phyloP scores from a whole-genome alignment of 768 basidiomycete species.

The Kwoniella heveanensis region DNA sequence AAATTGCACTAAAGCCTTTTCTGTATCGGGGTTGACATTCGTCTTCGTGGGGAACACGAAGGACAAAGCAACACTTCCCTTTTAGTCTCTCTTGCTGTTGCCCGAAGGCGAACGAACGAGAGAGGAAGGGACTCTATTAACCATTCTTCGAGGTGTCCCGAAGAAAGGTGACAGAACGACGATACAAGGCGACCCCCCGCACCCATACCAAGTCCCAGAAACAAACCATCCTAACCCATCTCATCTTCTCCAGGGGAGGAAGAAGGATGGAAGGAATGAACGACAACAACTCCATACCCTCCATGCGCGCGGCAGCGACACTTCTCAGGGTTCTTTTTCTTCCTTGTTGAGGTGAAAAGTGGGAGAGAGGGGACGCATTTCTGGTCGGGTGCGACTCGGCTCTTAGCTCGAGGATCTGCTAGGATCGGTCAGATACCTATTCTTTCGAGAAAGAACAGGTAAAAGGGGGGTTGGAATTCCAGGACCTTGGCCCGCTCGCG shows the following conservation, averaged over 20 bases:
- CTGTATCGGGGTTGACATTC: slow-evolving; percentile 37
- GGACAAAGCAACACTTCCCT: slow-evolving; percentile 22
- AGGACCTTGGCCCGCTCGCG: slow-evolving; percentile 57
- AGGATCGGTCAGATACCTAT: slow-evolving; percentile 35
- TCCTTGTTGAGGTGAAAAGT: background rate
- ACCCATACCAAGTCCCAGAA: slow-evolving; percentile 53
- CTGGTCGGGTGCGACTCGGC: slow-evolving; percentile 54
- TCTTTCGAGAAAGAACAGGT: background rate
- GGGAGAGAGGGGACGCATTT: slow-evolving; percentile 49
- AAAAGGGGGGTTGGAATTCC: slow-evolving; percentile 54
- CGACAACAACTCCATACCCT: slow-evolving; percentile 37
- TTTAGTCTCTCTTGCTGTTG: background rate
- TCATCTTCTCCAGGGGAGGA: background rate
- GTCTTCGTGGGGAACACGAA: too few relatives aligned
- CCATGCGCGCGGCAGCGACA: slow-evolving; percentile 29
- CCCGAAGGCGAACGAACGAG: background rate
- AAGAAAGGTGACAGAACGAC: slow-evolving; percentile 8
- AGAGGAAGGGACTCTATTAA: slow-evolving; percentile 15
- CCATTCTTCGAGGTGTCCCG: background rate
- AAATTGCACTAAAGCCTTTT: slow-evolving; percentile 58
- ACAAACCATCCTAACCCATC: background rate
- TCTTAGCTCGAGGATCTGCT: slow-evolving; percentile 48
- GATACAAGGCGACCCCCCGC: slow-evolving; percentile 53
- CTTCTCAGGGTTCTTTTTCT: slow-evolving; percentile 33
- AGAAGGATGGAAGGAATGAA: background rate